Percentiles rank a stretch among this genome's conserved stretches.
Conservation (phyloP, 2,329 filamentous ascomycete species). For the Mariannaea sp. region DNA sequence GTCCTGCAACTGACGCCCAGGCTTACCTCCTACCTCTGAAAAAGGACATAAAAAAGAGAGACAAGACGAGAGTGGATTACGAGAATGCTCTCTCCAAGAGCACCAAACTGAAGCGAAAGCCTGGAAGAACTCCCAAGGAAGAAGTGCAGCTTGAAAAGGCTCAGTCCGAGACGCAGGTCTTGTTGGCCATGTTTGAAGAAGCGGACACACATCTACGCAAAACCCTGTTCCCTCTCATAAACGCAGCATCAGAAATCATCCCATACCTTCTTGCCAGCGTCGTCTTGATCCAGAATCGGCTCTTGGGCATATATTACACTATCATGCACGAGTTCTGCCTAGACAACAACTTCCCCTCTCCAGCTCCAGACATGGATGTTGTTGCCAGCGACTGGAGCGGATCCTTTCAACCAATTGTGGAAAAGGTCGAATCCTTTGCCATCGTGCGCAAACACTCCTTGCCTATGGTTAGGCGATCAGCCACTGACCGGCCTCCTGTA, state of each 20-base stretch:
- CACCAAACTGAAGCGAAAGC: constrained; percentile 16
- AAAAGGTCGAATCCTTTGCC: constrained; percentile 10
- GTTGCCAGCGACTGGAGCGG: constrained; percentile 16
- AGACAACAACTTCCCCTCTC: constrained; percentile 19
- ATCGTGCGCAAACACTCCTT: constrained; percentile 11
- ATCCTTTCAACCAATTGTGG: constrained; percentile 11
- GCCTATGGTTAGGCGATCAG: neutral
- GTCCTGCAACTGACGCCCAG: constrained; percentile 16
- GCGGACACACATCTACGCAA: constrained; percentile 17
- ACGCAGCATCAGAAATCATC: constrained; percentile 13
- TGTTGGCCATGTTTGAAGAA: constrained; percentile 16
- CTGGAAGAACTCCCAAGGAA: constrained; percentile 14
- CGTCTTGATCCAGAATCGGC: constrained; percentile 19
- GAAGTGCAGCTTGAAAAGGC: constrained; percentile 17
- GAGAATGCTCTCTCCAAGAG: constrained; percentile 17
- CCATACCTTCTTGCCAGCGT: constrained; percentile 13
- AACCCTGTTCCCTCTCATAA: constrained; percentile 16
- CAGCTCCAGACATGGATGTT: constrained; percentile 13
- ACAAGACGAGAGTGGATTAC: constrained; percentile 17
- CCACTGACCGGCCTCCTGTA: neutral
- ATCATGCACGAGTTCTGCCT: constrained; percentile 20
- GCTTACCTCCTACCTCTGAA: constrained; percentile 14
- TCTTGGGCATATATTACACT: constrained; percentile 20
- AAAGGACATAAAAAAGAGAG: constrained; percentile 21
- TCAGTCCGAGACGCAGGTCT: constrained; percentile 4